Evolutionary conservation across 768 basidiomycete genomes (phyloP).

Genomic region (Strobilomyces confusus): DNA sequence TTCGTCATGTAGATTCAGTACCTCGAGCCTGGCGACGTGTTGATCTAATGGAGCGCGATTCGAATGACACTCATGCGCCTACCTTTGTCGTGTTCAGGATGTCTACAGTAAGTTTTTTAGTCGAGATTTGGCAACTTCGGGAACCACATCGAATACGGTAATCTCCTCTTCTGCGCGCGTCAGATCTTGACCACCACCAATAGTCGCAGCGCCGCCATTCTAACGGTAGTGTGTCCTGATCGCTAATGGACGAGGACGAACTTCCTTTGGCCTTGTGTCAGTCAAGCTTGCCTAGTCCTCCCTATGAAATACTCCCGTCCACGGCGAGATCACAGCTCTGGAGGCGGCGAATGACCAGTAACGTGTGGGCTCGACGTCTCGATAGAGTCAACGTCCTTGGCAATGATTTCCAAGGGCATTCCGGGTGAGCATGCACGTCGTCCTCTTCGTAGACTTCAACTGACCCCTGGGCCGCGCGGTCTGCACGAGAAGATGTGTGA

Average conservation of each 20-base stretch:
- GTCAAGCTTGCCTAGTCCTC: conserved; percentile 1
- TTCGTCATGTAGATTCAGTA: not conserved
- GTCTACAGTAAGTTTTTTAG: too few species aligned
- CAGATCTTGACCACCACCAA: not conserved
- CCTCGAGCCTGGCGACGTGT: not conserved
- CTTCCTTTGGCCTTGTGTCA: conserved; percentile 1
- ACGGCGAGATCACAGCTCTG: conserved; percentile 23
- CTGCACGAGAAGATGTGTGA: conserved; percentile 60
- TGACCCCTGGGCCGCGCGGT: not conserved
- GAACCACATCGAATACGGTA: not conserved
- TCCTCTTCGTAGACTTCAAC: not conserved
- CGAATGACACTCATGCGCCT: not conserved
- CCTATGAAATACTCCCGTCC: conserved; percentile 11
- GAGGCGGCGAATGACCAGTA: conserved; percentile 22
- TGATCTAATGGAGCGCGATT: conserved; percentile 9
- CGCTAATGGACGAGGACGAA: conserved; percentile 14
- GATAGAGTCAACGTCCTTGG: conserved; percentile 79
- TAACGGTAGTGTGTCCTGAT: not conserved
- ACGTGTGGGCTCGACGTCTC: conserved; percentile 30
- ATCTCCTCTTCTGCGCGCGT: not conserved
- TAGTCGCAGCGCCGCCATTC: not conserved
- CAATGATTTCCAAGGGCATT: conserved; percentile 55
- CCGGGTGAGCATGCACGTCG: conserved; percentile 47
- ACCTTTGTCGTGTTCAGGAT: not conserved
- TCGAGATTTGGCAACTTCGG: not conserved